A percentile compares a stretch with the other conserved stretches of the same genome.
phyloP scores from a whole-genome alignment of 2,329 filamentous ascomycete species.

The Fusarium hainanense region DNA sequence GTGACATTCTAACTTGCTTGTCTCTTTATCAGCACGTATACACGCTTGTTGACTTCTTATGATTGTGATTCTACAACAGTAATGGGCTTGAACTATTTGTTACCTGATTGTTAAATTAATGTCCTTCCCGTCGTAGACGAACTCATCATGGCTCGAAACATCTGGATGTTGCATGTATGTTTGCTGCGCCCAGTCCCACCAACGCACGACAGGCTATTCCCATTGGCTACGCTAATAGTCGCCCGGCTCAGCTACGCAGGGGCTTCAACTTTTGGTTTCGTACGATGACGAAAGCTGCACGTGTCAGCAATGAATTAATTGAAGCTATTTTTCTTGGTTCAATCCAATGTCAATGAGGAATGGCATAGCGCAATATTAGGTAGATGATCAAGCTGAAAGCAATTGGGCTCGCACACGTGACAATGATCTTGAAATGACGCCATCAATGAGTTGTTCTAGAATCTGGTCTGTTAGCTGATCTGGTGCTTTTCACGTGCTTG shows the following conservation, averaged over 20 bases:
- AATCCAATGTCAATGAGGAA: background rate
- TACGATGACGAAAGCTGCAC: constrained; percentile 35
- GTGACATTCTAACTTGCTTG: accelerated
- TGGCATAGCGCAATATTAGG: background rate
- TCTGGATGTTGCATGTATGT: background rate
- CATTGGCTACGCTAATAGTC: constrained; percentile 22
- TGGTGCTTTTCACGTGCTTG: constrained; percentile 22
- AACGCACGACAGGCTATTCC: background rate
- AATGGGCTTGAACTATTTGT: accelerated
- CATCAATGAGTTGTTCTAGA: background rate
- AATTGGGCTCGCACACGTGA: background rate
- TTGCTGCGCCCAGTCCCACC: background rate
- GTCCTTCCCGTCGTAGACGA: background rate
- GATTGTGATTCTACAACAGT: background rate
- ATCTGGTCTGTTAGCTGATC: background rate
- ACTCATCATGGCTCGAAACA: background rate
- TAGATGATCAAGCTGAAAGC: background rate
- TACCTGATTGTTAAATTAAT: background rate
- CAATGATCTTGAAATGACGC: background rate
- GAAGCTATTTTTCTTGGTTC: constrained; percentile 10
- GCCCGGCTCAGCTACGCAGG: constrained; percentile 33
- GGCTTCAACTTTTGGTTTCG: constrained; percentile 18
- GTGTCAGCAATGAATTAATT: background rate
- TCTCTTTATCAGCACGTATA: too few relatives aligned
- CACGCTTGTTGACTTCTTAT: accelerated